Conservation (phyloP, 495 filamentous ascomycete genomes). For the Acidiella bohemica region DNA sequence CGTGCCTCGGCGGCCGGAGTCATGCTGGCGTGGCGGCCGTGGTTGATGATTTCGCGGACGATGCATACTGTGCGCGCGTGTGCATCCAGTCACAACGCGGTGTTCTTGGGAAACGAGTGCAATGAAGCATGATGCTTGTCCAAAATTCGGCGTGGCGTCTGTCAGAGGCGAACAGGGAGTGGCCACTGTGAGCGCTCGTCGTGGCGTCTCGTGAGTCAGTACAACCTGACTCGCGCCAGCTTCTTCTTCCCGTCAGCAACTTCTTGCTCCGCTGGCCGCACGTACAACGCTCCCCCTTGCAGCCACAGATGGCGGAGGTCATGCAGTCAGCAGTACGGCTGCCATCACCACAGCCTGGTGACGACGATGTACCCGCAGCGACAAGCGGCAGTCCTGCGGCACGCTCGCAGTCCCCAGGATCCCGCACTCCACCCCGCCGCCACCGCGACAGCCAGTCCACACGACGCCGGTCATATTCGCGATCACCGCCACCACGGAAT, state of each 20-base stretch:
- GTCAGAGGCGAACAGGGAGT: not conserved
- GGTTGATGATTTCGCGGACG: constrained; percentile 7
- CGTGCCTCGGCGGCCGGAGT: too few species aligned
- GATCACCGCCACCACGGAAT: constrained; percentile 12
- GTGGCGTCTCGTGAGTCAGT: too few species aligned
- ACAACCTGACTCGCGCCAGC: too few species aligned
- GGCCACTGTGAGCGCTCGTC: too few species aligned
- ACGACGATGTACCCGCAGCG: constrained; percentile 23
- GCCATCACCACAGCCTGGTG: constrained; percentile 46
- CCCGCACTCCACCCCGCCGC: constrained; percentile 50
- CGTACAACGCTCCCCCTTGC: too few species aligned
- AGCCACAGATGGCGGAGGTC: constrained; percentile 24
- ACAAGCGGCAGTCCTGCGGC: constrained; percentile 6
- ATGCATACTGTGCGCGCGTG: constrained; percentile 11
- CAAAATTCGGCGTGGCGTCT: too few species aligned
- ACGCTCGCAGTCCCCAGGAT: constrained; percentile 49
- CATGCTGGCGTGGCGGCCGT: constrained; percentile 6
- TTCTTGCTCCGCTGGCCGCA: too few species aligned
- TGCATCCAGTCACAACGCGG: too few species aligned
- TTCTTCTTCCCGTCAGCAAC: too few species aligned
- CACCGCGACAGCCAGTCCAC: constrained; percentile 11
- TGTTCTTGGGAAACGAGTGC: too few species aligned
- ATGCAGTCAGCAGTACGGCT: constrained; percentile 52
- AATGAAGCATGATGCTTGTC: too few species aligned
- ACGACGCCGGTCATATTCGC: constrained; percentile 42